Base-by-base conservation (phyloP, 768 basidiomycete genomes). In the Clavaria fumosa region DNA sequence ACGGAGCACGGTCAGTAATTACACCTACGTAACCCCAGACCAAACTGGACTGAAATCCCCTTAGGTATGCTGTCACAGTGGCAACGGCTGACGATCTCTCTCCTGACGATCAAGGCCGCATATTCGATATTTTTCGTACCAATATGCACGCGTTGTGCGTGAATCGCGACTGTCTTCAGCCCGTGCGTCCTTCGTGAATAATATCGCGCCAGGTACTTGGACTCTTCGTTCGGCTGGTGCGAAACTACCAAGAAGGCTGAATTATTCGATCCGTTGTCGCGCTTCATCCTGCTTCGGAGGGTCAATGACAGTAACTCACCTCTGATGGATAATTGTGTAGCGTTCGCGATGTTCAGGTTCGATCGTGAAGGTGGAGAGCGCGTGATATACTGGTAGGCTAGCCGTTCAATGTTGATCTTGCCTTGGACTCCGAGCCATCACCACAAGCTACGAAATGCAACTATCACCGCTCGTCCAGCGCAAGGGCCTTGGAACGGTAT, bases 401-500 rank as follows among this genome's bases (percentile, higher is more conserved):
- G n/a, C n/a, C n/a, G n/a, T n/a, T n/a, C n/a, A n/a, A n/a, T 46
- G 28, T 31, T 15, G 26, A 30, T 14, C 21, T 28, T 26, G 24
- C 28, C 20, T 27, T 22, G 41, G 7, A 5, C 7, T 22, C 9
- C 11, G 10, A 21, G 14, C 18, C 24, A 7, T 24, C 18, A 20
- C 17, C 11, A 40, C 36, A 7, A 88, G 84, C 51, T 89, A 89
- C 50, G 85, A 89, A 36, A 55, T 86, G 3, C 84, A 89, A 48
- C 67, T 86, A 2, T 53, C 60, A 0, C 34, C 54, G 24, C 31
- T 46, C 1, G 53, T 47, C 10, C 67, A 64, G 42, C 60, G 76
- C 4, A 52, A 51, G 19, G 81, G 84, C 2, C 53, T 82, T 1
- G 85, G 84, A 1, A 68, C 55, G 41, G 47, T 53, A 15, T 51